Conservation (phyloP, 2,329 filamentous ascomycete genomes). For the Verticillium zaregamsianum region DNA sequence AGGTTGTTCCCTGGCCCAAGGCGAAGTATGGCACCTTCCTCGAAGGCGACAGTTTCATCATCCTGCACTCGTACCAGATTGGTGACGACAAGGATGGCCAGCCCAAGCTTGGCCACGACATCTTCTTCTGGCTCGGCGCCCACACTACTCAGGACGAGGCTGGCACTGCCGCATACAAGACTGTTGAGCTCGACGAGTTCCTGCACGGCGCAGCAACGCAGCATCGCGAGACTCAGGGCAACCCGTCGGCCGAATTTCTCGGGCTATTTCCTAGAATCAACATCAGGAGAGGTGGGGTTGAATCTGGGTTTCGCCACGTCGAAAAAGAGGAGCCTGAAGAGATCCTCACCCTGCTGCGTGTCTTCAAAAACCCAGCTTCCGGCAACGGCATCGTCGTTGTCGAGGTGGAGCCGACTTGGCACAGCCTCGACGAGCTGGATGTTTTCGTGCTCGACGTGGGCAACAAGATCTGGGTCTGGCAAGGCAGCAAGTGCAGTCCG, state of each 20-base stretch:
- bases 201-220: constrained; percentile 57
- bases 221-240: constrained; percentile 59
- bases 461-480: constrained; percentile 67
- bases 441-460: constrained; percentile 62
- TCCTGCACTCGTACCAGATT: constrained; percentile 56
- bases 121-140: constrained; percentile 67
- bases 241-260: constrained; percentile 56
- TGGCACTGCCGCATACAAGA: constrained; percentile 66
- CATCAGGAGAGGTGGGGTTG: constrained; percentile 58
- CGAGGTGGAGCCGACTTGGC: constrained; percentile 59
- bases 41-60: constrained; percentile 65
- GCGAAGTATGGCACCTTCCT: constrained; percentile 56
- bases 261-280: constrained; percentile 55
- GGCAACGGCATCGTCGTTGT: constrained; percentile 52
- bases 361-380: constrained; percentile 55
- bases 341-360: constrained; percentile 50
- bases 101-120: constrained; percentile 53
- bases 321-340: constrained; percentile 39
- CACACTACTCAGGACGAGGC: constrained; percentile 66
- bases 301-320: constrained; percentile 61
- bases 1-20: constrained; percentile 58
- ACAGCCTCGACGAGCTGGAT: constrained; percentile 60
- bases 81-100: constrained; percentile 32
- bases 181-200: constrained; percentile 66
- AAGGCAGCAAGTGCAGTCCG: constrained; percentile 59